Percentiles rank a stretch among this genome's conserved stretches.
Conservation (phyloP, 139 green algal species). For the Chlamydomonas schloesseri region DNA sequence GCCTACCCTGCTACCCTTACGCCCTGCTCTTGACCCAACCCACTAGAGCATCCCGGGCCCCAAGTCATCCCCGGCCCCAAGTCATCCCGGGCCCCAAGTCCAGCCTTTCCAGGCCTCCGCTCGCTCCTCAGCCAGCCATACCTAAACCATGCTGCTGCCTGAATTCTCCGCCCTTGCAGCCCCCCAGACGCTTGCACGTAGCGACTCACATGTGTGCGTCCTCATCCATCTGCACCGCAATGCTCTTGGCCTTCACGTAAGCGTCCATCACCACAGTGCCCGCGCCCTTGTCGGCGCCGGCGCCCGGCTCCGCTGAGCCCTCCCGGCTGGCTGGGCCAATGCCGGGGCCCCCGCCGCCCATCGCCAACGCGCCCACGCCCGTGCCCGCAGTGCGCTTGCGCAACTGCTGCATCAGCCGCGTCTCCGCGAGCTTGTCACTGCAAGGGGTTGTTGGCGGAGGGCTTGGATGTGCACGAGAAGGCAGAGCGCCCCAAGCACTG, state of each 20-base stretch:
- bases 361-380: background rate
- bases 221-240: conserved; percentile 19
- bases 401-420: conserved; percentile 35
- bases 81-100: too few relatives aligned
- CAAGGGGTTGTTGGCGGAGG: background rate
- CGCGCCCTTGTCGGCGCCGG: background rate
- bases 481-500: background rate
- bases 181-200: too few relatives aligned
- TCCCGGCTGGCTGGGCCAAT: conserved; percentile 10
- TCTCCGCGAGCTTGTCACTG: conserved; percentile 37
- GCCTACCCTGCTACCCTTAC: too few relatives aligned
- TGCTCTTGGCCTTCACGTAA: conserved; percentile 41
- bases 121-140: too few relatives aligned
- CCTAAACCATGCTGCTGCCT: too few relatives aligned
- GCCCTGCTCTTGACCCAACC: too few relatives aligned
- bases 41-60: too few relatives aligned
- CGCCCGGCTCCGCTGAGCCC: background rate
- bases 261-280: conserved; percentile 9
- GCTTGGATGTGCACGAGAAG: background rate
- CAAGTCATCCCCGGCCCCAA: too few relatives aligned
- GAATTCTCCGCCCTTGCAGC: too few relatives aligned
- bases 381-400: conserved; percentile 18
- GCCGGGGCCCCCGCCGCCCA: background rate
- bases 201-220: conserved; percentile 37
- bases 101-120: too few relatives aligned